Evolutionary conservation across 768 basidiomycete species (phyloP).

Genomic region (Auricularia sp.): DNA sequence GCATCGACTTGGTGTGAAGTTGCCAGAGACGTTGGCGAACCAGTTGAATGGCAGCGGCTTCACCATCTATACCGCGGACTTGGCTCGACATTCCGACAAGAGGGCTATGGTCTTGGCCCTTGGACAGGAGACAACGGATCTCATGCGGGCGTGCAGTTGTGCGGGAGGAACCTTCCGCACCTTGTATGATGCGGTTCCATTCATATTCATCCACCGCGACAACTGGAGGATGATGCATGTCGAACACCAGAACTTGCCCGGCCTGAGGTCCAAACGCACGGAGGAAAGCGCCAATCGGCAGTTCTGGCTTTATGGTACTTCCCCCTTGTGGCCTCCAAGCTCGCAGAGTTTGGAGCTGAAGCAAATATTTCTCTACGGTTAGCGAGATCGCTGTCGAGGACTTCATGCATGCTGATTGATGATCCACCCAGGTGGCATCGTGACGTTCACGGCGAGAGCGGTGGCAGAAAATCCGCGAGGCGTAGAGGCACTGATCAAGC

Average conservation of each 20-base stretch:
- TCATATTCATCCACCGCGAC: not conserved
- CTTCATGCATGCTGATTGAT: not conserved
- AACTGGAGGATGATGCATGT: not conserved
- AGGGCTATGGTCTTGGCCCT: too few species aligned
- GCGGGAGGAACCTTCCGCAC: not conserved
- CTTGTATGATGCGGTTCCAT: not conserved
- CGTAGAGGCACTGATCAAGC: not conserved
- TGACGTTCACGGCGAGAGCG: not conserved
- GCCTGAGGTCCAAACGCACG: not conserved
- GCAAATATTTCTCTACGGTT: not conserved
- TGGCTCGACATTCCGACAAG: not conserved
- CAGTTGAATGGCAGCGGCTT: not conserved
- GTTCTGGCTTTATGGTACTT: conserved; percentile 1
- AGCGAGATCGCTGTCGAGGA: not conserved
- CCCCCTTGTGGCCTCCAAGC: not conserved
- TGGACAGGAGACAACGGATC: not conserved
- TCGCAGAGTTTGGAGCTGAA: not conserved
- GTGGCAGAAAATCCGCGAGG: not conserved
- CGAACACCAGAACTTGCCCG: not conserved
- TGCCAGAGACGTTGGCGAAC: not conserved
- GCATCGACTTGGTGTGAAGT: not conserved
- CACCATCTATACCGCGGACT: not conserved
- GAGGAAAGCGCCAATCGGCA: not conserved
- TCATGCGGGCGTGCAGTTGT: not conserved
- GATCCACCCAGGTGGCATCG: not conserved